Evolutionary conservation across 108 stramenopile species (phyloP).

Genomic region (Cyclotella baltica): DNA sequence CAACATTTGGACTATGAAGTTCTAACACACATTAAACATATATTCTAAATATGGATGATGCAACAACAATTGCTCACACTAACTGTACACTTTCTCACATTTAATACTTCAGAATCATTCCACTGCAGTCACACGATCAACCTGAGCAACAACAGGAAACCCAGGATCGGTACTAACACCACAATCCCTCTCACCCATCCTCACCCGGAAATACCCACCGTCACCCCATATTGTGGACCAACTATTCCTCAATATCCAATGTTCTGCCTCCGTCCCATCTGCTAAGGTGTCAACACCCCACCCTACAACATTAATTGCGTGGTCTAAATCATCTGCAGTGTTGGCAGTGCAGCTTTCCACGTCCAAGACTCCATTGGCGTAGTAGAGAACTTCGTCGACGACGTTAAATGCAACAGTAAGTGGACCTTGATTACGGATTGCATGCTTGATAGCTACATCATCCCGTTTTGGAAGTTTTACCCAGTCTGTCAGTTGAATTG

Average conservation of each 20-base stretch:
- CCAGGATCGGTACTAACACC: constrained; percentile 36
- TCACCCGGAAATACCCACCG: constrained; percentile 51
- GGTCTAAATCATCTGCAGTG: constrained; percentile 20
- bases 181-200: constrained; percentile 37
- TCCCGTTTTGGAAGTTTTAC: constrained; percentile 30
- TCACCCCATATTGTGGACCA: constrained; percentile 64
- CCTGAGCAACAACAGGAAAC: constrained; percentile 26
- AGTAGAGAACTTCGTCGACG: constrained; percentile 26
- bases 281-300: constrained; percentile 34
- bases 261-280: constrained; percentile 36
- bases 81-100: too few species aligned
- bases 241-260: constrained; percentile 65
- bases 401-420: constrained; percentile 38
- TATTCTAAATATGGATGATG: too few species aligned
- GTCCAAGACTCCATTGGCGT: constrained; percentile 38
- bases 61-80: too few species aligned
- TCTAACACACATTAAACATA: too few species aligned
- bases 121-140: constrained; percentile 6
- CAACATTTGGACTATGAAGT: too few species aligned
- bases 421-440: constrained; percentile 24
- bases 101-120: neutral
- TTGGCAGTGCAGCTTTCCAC: constrained; percentile 30
- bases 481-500: constrained; percentile 32
- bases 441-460: constrained; percentile 33
- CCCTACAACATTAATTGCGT: constrained; percentile 46